Conservation (phyloP, 257 asterid species). For the Lantana camara region DNA sequence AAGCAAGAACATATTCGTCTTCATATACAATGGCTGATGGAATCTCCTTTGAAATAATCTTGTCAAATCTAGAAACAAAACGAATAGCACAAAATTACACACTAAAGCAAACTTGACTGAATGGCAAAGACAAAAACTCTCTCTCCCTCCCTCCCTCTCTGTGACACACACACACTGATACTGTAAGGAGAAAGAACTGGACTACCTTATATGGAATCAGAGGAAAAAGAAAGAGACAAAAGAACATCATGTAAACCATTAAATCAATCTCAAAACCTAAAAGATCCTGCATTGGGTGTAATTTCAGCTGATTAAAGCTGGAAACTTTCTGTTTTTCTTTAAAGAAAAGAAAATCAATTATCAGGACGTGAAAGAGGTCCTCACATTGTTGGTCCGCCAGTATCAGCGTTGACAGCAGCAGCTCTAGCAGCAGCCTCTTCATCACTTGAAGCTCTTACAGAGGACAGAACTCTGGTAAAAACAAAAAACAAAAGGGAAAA, state of each 20-base stretch:
- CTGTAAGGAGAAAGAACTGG: too few species aligned
- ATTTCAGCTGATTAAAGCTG: neutral
- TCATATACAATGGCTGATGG: constrained; percentile 83
- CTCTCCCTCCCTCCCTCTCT: neutral
- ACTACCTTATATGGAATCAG: neutral
- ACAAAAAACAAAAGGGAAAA: constrained; percentile 8
- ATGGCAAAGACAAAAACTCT: constrained; percentile 4
- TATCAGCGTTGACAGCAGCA: constrained; percentile 61
- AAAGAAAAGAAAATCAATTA: constrained; percentile 18
- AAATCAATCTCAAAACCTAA: constrained; percentile 15
- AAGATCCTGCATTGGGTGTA: neutral
- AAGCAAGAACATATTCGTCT: constrained; percentile 90
- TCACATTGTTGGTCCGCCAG: constrained; percentile 82
- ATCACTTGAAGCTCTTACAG: constrained; percentile 58
- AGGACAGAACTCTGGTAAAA: constrained; percentile 54
- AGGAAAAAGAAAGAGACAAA: constrained; percentile 2
- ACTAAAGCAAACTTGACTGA: neutral
- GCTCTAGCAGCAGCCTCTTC: constrained; percentile 82
- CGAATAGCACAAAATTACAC: constrained; percentile 16
- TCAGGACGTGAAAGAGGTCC: constrained; percentile 25
- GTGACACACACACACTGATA: too few species aligned
- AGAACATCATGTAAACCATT: constrained; percentile 1
- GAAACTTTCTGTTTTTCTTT: neutral
- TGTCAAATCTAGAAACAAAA: constrained; percentile 64
- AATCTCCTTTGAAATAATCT: constrained; percentile 89